Percentiles rank a stretch among this genome's conserved stretches.
These are phyloP conservation scores for Exophiala aquamarina DNA, from an alignment of 2,329 filamentous ascomycete genomes.

Conservation along the genomic window DNA sequence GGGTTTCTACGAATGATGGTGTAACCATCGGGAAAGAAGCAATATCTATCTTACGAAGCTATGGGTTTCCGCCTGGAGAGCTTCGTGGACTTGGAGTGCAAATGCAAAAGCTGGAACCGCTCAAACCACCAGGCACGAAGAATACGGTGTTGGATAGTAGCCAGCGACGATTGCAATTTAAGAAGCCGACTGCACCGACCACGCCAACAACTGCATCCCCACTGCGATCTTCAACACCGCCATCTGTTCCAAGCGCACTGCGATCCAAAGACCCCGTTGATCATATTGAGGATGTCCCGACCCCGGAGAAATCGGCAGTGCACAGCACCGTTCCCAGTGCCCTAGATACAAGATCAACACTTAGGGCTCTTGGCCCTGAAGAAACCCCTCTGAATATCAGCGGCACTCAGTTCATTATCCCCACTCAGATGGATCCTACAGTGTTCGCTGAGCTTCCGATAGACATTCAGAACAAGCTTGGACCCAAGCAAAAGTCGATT, in stretches of 20 bases:
- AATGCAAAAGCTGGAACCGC: slow-evolving; percentile 84
- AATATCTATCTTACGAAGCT: slow-evolving; percentile 77
- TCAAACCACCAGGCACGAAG: slow-evolving; percentile 54
- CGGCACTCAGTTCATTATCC: slow-evolving; percentile 90
- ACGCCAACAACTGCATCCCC: neutral
- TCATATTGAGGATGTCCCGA: slow-evolving; percentile 53
- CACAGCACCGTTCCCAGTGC: slow-evolving; percentile 26
- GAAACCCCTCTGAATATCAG: slow-evolving; percentile 65
- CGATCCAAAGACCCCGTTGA: slow-evolving; percentile 36
- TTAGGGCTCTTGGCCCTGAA: slow-evolving; percentile 29
- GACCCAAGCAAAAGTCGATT: slow-evolving; percentile 53
- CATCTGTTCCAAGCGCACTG: slow-evolving; percentile 14
- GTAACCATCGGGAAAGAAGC: slow-evolving; percentile 76
- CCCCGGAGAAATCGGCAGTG: slow-evolving; percentile 37
- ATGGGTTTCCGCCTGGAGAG: slow-evolving; percentile 84
- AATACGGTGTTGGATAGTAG: slow-evolving; percentile 60
- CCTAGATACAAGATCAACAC: slow-evolving; percentile 30
- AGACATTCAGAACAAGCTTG: slow-evolving; percentile 76
- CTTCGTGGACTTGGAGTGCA: slow-evolving; percentile 90
- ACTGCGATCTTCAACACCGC: slow-evolving; percentile 6
- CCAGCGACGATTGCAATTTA: slow-evolving; percentile 77
- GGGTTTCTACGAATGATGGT: slow-evolving; percentile 76
- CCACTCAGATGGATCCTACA: slow-evolving; percentile 73
- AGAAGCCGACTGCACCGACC: slow-evolving; percentile 46
- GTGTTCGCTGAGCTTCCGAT: slow-evolving; percentile 79